Conservation (phyloP, 2,329 filamentous ascomycete genomes). For the Colletotrichum orchidophilum region DNA sequence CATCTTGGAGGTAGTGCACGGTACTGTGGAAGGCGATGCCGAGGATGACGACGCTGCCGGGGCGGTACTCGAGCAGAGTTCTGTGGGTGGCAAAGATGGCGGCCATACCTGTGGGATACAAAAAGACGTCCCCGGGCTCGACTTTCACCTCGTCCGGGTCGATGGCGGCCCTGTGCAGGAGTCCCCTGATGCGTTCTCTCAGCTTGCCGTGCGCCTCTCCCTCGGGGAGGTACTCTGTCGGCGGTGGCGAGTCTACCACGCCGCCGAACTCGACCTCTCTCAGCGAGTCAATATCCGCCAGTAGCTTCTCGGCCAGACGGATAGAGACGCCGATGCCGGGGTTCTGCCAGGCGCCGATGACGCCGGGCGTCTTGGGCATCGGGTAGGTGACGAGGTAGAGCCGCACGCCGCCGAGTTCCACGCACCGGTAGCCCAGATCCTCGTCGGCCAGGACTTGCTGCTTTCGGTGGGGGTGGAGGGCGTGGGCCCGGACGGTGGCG, state of each 20-base stretch:
- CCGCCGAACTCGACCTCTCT: slow-evolving; percentile 43
- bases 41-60: slow-evolving; percentile 52
- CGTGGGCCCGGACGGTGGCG: slow-evolving; percentile 40
- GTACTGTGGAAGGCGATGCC: slow-evolving; percentile 64
- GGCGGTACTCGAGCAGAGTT: slow-evolving; percentile 46
- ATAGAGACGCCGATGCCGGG: slow-evolving; percentile 57
- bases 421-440: slow-evolving; percentile 49
- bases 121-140: slow-evolving; percentile 55
- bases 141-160: slow-evolving; percentile 40
- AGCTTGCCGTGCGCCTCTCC: slow-evolving; percentile 48
- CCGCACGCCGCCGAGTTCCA: slow-evolving; percentile 52
- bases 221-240: slow-evolving; percentile 51
- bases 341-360: slow-evolving; percentile 56
- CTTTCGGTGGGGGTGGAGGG: slow-evolving; percentile 46
- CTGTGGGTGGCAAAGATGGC: slow-evolving; percentile 56
- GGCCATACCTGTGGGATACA: slow-evolving; percentile 66
- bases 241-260: slow-evolving; percentile 39
- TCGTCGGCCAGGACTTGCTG: slow-evolving; percentile 44
- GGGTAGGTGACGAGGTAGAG: slow-evolving; percentile 57
- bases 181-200: slow-evolving; percentile 49
- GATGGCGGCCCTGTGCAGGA: slow-evolving; percentile 52
- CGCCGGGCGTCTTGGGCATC: slow-evolving; percentile 43
- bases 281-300: slow-evolving; percentile 47
- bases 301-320: slow-evolving; percentile 54
- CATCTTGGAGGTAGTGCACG: slow-evolving; percentile 56